Evolutionary conservation across 2,329 filamentous ascomycete species (phyloP), one percentile per base, ranked within the genome.

Genomic region (Rosellinia necatrix): DNA sequence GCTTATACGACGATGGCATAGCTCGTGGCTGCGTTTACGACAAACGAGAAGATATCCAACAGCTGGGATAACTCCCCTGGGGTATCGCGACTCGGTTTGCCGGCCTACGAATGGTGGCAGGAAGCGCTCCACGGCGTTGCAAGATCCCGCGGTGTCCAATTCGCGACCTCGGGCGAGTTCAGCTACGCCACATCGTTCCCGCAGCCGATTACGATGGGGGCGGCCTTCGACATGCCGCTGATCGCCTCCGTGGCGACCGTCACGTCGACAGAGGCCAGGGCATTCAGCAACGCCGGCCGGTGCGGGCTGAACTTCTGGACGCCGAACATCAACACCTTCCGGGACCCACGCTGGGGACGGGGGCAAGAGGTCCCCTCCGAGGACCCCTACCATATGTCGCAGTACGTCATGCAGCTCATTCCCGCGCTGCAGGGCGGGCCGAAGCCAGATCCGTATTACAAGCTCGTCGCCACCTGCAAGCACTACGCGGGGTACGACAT

Each of bases 241-340:
- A 81, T 89, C 59, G 68, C 77, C 17, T 72, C 78, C 5, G 80
- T 89, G 3, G 86, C 79, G 2, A 75, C 69, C 2, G 77, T 84
- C 5, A 77, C 85, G 10, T 72, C 72, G 32, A 87, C 80, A 0
- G 86, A 90, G 66, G 84, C 83, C 0, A 76, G 87, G 34, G 85
- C 86, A 0, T 89, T 87, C 66, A 84, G 76, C 64, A 89, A 89
- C 62, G 78, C 69, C 6, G 82, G 81, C 3, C 73, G 77, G 10
- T 79, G 78, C 2, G 81, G 81, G 0, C 66, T 84, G 12, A 78
- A 86, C 66, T 85, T 77, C 66, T 88, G 83, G 81, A 85, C 86
- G 0, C 86, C 86, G 0, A 88, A 88, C 64, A 85, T 89, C 68
- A 88, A 88, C 63, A 78, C 82, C 0, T 88, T 82, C 72, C 79